Evolutionary conservation across 305 asterid species (phyloP), one percentile per base, ranked within the genome.

Genomic region (Petunia hybrid): DNA sequence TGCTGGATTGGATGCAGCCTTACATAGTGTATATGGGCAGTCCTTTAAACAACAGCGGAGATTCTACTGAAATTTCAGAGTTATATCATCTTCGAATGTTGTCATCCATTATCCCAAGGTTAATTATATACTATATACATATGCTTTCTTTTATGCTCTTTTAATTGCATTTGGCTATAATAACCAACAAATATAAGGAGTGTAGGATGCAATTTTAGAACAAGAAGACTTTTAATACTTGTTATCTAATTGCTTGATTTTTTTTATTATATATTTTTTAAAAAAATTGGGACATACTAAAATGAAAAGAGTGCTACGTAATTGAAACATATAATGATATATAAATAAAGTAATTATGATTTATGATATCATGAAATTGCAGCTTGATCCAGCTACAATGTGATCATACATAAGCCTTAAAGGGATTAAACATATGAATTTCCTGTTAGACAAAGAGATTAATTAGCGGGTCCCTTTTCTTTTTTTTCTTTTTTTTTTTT

Each of bases 1-100:
- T 66, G 42, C 51, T 4, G 39, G 51, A 46, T 73, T 41, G 3
- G 56, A 77, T 78, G 92, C 93, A 93, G 97, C 92, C 91, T 80
- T 90, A 93, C 87, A 84, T 93, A 64, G 90, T 90, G 39, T 93
- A 93, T 42, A 89, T 93, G 97, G 97, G 97, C 67, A 87, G 96
- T 86, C 86, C 90, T 68, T 82, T 84, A 14, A 82, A 80, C 61
- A 62, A 45, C 16, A 75, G 51, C 70, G 81, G 83, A 75, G 77
- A 48, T 42, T 80, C 70, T 6, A 48, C 73, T 53, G 85, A 83
- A 70, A 80, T 64, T 40, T 22, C 80, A 55, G 86, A 88, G 46
- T 65, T 68, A 53, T 83, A 88, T 31, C 90, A 90, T 86, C 71
- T 88, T 68, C 87, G 83, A 39, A 38, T 91, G 46, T 76, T 93